Evolutionary conservation across 2,329 filamentous ascomycete genomes (phyloP).

Genomic region (Karstenula rhodostoma): DNA sequence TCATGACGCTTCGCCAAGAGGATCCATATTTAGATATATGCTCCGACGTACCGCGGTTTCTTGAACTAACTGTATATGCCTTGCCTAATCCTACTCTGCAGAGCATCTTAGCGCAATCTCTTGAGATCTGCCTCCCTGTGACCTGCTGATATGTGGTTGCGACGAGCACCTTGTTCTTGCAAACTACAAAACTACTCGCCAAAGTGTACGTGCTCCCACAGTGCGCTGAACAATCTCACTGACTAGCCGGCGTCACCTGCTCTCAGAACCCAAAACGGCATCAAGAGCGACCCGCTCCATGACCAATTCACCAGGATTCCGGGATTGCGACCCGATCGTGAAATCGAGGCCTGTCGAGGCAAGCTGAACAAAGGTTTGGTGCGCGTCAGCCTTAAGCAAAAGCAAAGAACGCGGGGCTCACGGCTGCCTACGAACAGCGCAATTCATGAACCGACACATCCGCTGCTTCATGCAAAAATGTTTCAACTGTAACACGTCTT

Average conservation of each 20-base stretch:
- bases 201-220: background rate
- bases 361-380: background rate
- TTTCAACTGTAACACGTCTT: background rate
- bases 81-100: background rate
- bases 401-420: constrained; percentile 2
- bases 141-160: background rate
- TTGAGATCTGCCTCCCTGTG: background rate
- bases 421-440: background rate
- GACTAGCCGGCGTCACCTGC: constrained; percentile 7
- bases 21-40: background rate
- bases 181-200: constrained; percentile 10
- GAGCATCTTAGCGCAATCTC: background rate
- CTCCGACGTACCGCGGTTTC: background rate
- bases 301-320: background rate
- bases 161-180: background rate
- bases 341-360: background rate
- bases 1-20: background rate
- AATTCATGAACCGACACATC: background rate
- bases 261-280: background rate
- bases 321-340: background rate
- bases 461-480: background rate
- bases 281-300: constrained; percentile 10
- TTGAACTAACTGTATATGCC: no score
- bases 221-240: background rate
- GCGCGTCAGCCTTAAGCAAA: background rate